Evolutionary conservation across 768 basidiomycete genomes (phyloP).

Genomic region (Candolleomyces eurysporus): DNA sequence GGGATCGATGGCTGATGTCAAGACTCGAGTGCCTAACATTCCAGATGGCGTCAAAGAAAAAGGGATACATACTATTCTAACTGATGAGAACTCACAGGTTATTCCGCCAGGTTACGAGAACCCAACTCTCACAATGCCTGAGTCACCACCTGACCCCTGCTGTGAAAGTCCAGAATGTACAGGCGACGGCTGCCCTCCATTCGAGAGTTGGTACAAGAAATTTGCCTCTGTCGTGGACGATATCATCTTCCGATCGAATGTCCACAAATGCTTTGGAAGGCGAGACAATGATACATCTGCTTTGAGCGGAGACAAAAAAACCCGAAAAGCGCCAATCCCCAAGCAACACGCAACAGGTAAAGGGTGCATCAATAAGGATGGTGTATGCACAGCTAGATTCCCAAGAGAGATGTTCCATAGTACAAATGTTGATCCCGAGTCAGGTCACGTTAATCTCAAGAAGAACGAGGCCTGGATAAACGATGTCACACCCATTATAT

Average conservation of each 20-base stretch:
- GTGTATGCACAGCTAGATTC: conserved; percentile 33
- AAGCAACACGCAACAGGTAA: conserved; percentile 1
- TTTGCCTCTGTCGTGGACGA: conserved; percentile 3
- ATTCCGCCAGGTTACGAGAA: background rate
- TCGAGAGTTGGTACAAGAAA: background rate
- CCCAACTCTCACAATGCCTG: background rate
- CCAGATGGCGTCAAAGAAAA: background rate
- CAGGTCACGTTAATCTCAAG: conserved; percentile 28
- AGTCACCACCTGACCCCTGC: background rate
- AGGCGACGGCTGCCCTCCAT: background rate
- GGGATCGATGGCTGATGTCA: conserved; percentile 16
- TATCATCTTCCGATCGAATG: background rate
- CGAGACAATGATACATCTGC: background rate
- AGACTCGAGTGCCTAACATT: no score
- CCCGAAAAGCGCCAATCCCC: conserved; percentile 13
- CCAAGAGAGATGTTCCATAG: conserved; percentile 21
- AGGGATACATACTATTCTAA: background rate
- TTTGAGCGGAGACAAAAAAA: background rate
- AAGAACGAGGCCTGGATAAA: conserved; percentile 37
- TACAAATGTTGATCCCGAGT: conserved; percentile 21
- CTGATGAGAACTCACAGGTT: no score
- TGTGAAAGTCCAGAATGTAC: background rate
- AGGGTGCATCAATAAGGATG: conserved; percentile 18
- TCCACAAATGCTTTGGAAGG: background rate
- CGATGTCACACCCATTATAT: conserved; percentile 32